Percentiles rank a stretch among this genome's conserved stretches.
phyloP scores from a whole-genome alignment of 2,329 filamentous ascomycete species.

The Fusarium buharicum region DNA sequence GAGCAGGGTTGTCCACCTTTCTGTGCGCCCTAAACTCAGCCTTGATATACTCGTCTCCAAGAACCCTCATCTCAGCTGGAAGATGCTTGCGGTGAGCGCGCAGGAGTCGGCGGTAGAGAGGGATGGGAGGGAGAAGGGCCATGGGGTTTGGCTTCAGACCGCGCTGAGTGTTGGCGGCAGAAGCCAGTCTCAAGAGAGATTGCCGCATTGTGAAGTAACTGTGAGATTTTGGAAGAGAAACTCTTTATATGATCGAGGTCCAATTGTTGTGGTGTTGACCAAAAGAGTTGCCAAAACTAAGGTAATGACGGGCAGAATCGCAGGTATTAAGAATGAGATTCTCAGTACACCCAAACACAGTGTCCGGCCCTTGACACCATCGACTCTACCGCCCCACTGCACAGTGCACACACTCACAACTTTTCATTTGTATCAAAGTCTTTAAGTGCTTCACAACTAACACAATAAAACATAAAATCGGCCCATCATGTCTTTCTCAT shows the following conservation, averaged over 20 bases:
- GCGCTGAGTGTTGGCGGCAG: slow-evolving; percentile 48
- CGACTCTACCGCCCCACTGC: slow-evolving; percentile 37
- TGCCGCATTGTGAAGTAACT: slow-evolving; percentile 42
- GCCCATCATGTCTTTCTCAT: slow-evolving; percentile 63
- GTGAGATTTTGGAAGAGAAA: neutral
- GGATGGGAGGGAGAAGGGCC: slow-evolving; percentile 86
- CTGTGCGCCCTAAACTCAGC: slow-evolving; percentile 88
- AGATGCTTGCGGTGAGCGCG: slow-evolving; percentile 86
- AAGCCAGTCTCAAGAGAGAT: slow-evolving; percentile 50
- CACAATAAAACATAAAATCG: slow-evolving; percentile 8
- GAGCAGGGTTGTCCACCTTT: slow-evolving; percentile 87
- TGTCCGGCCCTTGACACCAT: slow-evolving; percentile 22
- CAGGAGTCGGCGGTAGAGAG: slow-evolving; percentile 86
- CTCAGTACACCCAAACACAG: slow-evolving; percentile 31
- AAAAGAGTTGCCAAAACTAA: slow-evolving; percentile 12
- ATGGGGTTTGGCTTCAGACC: slow-evolving; percentile 57
- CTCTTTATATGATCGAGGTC: neutral
- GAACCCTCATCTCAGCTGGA: slow-evolving; percentile 75
- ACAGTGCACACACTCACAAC: slow-evolving; percentile 43
- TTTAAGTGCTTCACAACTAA: slow-evolving; percentile 4
- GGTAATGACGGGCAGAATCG: slow-evolving; percentile 25
- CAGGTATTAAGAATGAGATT: slow-evolving; percentile 16
- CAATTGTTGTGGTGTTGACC: slow-evolving; percentile 2
- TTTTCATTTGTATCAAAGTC: slow-evolving; percentile 30
- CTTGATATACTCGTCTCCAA: slow-evolving; percentile 95